Conservation (phyloP, 2,329 filamentous ascomycete species). For the Verticillium albo-atrum region DNA sequence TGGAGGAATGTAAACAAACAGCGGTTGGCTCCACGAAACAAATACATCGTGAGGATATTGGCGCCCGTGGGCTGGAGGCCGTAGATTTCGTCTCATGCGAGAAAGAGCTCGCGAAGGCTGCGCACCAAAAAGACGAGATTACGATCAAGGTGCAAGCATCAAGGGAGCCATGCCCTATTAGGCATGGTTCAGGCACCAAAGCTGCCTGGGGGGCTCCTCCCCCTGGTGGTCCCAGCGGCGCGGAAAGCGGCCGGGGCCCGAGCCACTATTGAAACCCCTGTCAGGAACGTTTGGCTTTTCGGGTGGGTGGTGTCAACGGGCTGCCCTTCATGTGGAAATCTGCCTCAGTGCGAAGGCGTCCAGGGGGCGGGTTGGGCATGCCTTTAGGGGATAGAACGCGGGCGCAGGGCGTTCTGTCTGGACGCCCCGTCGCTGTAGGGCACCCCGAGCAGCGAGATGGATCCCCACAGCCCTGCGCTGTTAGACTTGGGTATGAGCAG, state of each 20-base stretch:
- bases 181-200: background rate
- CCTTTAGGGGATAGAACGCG: too few relatives aligned
- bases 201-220: background rate
- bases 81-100: background rate
- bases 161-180: background rate
- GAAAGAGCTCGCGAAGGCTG: background rate
- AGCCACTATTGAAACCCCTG: background rate
- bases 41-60: background rate
- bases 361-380: too few relatives aligned
- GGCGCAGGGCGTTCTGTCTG: too few relatives aligned
- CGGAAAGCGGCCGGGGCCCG: background rate
- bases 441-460: too few relatives aligned
- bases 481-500: background rate
- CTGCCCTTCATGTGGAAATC: background rate
- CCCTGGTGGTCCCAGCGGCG: background rate
- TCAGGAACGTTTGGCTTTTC: background rate
- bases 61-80: background rate
- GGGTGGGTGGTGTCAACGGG: background rate
- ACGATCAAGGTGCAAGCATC: background rate
- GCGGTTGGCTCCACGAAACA: background rate
- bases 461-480: too few relatives aligned
- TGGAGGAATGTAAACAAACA: background rate
- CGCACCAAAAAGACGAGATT: background rate
- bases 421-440: too few relatives aligned
- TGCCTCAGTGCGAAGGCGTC: too few relatives aligned